Conservation (phyloP, 345 rosid species). For the Hibiscus mutabilis region DNA sequence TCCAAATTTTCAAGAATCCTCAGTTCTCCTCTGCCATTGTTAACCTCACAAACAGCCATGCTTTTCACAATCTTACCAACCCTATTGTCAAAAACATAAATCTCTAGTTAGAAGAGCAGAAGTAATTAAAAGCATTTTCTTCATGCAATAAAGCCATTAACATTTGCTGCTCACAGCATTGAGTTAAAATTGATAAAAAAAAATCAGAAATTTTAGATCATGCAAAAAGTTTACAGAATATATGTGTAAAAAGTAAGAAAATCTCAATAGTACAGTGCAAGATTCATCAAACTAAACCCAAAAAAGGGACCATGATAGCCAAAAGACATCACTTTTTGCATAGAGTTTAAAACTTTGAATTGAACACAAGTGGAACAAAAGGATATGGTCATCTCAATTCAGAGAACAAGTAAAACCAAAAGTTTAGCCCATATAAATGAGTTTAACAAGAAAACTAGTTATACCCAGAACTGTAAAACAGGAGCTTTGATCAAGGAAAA, state of each 20-base stretch:
- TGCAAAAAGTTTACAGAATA: constrained; percentile 3
- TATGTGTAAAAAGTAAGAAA: neutral
- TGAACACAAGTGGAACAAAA: constrained; percentile 11
- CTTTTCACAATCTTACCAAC: constrained; percentile 23
- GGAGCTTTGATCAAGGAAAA: constrained; percentile 15
- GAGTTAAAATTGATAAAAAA: neutral
- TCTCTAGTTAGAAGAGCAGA: neutral
- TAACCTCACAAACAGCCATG: constrained; percentile 63
- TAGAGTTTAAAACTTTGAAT: constrained; percentile 12
- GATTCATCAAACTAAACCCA: neutral
- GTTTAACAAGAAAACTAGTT: constrained; percentile 15
- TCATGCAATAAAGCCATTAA: constrained; percentile 3
- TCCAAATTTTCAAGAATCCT: constrained; percentile 69
- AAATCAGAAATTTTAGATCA: constrained; percentile 9
- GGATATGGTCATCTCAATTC: constrained; percentile 13
- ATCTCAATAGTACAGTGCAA: neutral
- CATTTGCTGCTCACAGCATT: neutral
- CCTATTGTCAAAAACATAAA: constrained; percentile 9
- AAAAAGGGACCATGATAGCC: neutral
- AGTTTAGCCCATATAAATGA: constrained; percentile 16
- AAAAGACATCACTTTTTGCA: constrained; percentile 8
- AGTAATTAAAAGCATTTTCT: neutral
- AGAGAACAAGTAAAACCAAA: constrained; percentile 10
- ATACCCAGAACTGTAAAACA: constrained; percentile 31
- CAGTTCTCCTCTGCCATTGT: constrained; percentile 54